phyloP scores from a whole-genome alignment of 768 basidiomycete species.

The Megacollybia marginata region DNA sequence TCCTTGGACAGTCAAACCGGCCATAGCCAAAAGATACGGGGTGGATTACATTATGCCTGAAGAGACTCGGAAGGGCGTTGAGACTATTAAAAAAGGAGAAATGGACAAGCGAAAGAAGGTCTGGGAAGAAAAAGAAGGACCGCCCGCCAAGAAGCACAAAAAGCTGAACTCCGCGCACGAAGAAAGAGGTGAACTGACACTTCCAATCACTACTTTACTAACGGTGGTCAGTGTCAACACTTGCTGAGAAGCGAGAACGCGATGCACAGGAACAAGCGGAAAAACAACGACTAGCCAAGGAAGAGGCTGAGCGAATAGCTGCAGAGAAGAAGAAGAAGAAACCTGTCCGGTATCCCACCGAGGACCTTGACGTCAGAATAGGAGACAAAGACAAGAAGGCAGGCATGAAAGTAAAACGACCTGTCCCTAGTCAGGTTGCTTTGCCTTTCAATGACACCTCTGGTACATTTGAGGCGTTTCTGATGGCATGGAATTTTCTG shows the following conservation, averaged over 20 bases:
- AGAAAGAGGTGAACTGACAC: slow-evolving; percentile 50
- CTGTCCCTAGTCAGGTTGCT: slow-evolving; percentile 50
- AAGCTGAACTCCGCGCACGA: slow-evolving; percentile 68
- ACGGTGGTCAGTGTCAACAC: slow-evolving; percentile 13
- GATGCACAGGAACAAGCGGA: slow-evolving; percentile 68
- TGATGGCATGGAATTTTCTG: slow-evolving; percentile 92
- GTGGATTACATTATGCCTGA: slow-evolving; percentile 84
- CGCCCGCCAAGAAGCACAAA: slow-evolving; percentile 76
- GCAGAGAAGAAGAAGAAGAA: slow-evolving; percentile 85
- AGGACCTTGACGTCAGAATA: slow-evolving; percentile 79
- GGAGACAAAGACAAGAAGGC: slow-evolving; percentile 79
- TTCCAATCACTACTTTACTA: slow-evolving; percentile 3
- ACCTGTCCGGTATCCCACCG: slow-evolving; percentile 86
- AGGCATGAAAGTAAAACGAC: slow-evolving; percentile 62
- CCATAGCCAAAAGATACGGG: slow-evolving; percentile 78
- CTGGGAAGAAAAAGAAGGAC: slow-evolving; percentile 84
- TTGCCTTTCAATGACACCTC: slow-evolving; percentile 65
- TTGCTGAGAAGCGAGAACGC: slow-evolving; percentile 58
- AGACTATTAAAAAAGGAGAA: slow-evolving; percentile 77
- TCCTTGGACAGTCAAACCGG: slow-evolving; percentile 90
- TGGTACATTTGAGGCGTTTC: slow-evolving; percentile 71
- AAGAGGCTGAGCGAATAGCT: slow-evolving; percentile 64
- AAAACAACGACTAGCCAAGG: slow-evolving; percentile 54
- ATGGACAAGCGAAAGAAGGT: slow-evolving; percentile 90
- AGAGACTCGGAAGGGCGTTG: slow-evolving; percentile 71